Evolutionary conservation across 2,329 filamentous ascomycete species (phyloP).

Genomic region (Aspergillus thermomutatus): DNA sequence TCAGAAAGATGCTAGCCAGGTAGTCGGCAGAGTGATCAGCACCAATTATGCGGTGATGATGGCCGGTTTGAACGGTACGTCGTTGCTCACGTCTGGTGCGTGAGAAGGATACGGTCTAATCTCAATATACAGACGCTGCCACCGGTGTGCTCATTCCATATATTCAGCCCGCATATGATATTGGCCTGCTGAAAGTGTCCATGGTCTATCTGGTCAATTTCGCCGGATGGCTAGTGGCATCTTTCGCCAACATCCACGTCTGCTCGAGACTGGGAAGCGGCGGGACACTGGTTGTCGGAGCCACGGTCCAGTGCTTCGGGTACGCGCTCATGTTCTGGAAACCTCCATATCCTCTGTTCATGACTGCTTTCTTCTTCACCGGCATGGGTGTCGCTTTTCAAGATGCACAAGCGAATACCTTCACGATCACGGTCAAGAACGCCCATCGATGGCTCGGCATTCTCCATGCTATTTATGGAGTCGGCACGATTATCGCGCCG

Average conservation of each 20-base stretch:
- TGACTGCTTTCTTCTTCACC: conserved; percentile 21
- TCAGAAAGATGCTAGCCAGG: conserved; percentile 15
- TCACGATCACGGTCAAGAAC: conserved; percentile 19
- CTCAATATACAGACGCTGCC: conserved; percentile 14
- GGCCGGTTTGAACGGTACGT: conserved; percentile 20
- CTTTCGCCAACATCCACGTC: conserved; percentile 23
- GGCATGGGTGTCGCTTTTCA: conserved; percentile 20
- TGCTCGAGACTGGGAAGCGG: conserved; percentile 21
- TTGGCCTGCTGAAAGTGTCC: conserved; percentile 20
- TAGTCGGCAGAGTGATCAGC: conserved; percentile 16
- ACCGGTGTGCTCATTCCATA: conserved; percentile 24
- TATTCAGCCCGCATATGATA: conserved; percentile 19
- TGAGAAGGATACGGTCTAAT: neutral
- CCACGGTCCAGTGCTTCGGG: conserved; percentile 16
- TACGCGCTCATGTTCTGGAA: conserved; percentile 23
- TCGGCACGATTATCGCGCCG: conserved; percentile 19
- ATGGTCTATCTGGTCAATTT: conserved; percentile 24
- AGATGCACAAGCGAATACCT: conserved; percentile 22
- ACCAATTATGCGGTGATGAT: conserved; percentile 19
- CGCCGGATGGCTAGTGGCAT: conserved; percentile 18
- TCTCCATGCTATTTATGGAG: conserved; percentile 21
- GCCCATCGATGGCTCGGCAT: conserved; percentile 22
- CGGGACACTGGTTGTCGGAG: conserved; percentile 19
- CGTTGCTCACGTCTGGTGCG: neutral
- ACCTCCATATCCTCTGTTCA: conserved; percentile 19